Conservation (phyloP, 2,329 filamentous ascomycete genomes). For the Penicillium sp. region DNA sequence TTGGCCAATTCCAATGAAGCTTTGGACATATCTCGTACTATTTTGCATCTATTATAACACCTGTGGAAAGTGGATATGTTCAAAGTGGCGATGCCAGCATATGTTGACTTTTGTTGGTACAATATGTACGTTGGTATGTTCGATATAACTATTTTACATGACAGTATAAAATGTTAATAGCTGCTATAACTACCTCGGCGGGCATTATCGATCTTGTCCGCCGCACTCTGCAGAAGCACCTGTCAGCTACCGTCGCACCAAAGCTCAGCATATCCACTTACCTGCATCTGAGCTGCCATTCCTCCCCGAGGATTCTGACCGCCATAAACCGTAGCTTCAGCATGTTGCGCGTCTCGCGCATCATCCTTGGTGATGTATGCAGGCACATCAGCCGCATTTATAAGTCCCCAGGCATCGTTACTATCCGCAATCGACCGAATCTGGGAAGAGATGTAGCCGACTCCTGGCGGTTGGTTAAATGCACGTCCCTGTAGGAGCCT, state of each 20-base stretch:
- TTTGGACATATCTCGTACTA: neutral
- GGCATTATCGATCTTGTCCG: slow-evolving; percentile 33
- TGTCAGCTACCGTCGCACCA: slow-evolving; percentile 5
- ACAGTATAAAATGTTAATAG: neutral
- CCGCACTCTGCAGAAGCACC: slow-evolving; percentile 28
- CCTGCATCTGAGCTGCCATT: slow-evolving; percentile 36
- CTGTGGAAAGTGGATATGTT: neutral
- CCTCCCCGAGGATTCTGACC: slow-evolving; percentile 32
- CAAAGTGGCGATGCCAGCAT: neutral
- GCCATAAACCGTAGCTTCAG: slow-evolving; percentile 28
- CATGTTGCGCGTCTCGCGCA: slow-evolving; percentile 31
- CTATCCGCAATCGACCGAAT: slow-evolving; percentile 34
- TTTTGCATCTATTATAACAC: neutral
- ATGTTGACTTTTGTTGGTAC: neutral
- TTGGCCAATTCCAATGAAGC: neutral
- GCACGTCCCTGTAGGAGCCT: slow-evolving; percentile 28
- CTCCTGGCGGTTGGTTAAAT: slow-evolving; percentile 32
- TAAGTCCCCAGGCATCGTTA: slow-evolving; percentile 31
- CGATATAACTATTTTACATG: neutral
- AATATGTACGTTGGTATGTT: neutral
- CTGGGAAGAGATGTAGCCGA: slow-evolving; percentile 32
- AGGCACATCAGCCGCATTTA: slow-evolving; percentile 19
- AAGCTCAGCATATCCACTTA: slow-evolving; percentile 14
- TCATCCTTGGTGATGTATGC: slow-evolving; percentile 36
- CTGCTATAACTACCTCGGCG: slow-evolving; percentile 14